Percentiles rank a stretch among this genome's conserved stretches.
Conservation (phyloP, 495 filamentous ascomycete species). For the Penicillium antarcticum region DNA sequence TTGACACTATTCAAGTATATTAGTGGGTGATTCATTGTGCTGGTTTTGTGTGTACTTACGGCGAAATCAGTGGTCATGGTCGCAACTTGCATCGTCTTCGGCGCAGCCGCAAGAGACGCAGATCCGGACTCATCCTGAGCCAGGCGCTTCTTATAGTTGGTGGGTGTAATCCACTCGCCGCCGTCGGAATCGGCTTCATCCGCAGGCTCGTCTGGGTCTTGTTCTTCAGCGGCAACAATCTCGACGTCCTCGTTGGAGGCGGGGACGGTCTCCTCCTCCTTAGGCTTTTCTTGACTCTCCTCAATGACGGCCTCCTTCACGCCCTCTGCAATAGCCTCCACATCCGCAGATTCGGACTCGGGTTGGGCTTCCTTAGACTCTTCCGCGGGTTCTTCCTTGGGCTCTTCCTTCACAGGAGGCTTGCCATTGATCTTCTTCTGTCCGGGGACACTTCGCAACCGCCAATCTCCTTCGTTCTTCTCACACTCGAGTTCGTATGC, state of each 20-base stretch:
- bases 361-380: constrained; percentile 21
- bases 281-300: constrained; percentile 11
- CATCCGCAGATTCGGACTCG: constrained; percentile 24
- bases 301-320: constrained; percentile 25
- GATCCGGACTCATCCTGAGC: constrained; percentile 56
- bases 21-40: constrained; percentile 1
- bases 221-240: constrained; percentile 13
- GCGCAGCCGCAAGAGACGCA: constrained; percentile 45
- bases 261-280: constrained; percentile 11
- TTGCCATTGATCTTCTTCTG: constrained; percentile 75
- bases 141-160: constrained; percentile 84
- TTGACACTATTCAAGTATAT: constrained; percentile 51
- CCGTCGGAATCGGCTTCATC: constrained; percentile 59
- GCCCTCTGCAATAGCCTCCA: constrained; percentile 30
- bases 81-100: constrained; percentile 71
- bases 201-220: constrained; percentile 27
- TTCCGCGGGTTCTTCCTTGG: constrained; percentile 5
- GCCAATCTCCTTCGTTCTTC: constrained; percentile 78
- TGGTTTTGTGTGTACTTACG: constrained; percentile 43
- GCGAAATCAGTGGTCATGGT: constrained; percentile 93
- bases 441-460: constrained; percentile 69
- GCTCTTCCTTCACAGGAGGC: constrained; percentile 47
- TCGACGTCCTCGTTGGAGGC: constrained; percentile 6
- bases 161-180: constrained; percentile 92
- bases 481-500: constrained; percentile 90